These are phyloP conservation scores for Salinomyces thailandicus DNA, from an alignment of 2,329 filamentous ascomycete species.

Conservation along the genomic window DNA sequence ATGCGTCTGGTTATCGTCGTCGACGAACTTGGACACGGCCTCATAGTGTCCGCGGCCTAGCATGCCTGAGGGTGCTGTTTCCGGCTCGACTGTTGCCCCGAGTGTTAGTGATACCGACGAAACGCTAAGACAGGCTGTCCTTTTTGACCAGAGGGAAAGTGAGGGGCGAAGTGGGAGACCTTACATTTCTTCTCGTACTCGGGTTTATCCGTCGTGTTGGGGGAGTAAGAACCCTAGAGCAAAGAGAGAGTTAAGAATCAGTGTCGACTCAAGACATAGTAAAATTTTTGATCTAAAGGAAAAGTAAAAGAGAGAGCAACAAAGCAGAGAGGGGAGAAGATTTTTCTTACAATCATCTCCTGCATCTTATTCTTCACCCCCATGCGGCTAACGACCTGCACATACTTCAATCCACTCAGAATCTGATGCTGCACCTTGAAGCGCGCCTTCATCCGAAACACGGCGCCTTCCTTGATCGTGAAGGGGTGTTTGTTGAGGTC, in stretches of 20 bases:
- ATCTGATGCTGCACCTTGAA: slow-evolving; percentile 98
- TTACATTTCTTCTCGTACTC: slow-evolving; percentile 86
- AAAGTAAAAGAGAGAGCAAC: not conserved
- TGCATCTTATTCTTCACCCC: slow-evolving; percentile 84
- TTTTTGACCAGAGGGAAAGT: no score
- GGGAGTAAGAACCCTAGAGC: slow-evolving; percentile 74
- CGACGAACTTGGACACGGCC: slow-evolving; percentile 79
- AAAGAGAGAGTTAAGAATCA: not conserved
- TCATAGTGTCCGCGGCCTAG: slow-evolving; percentile 83
- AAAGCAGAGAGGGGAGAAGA: slow-evolving; percentile 1
- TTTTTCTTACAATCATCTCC: slow-evolving; percentile 92
- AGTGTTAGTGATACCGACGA: no score
- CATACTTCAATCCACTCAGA: slow-evolving; percentile 86
- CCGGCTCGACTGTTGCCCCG: slow-evolving; percentile 66
- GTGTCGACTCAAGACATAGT: not conserved
- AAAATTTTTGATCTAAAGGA: no score
- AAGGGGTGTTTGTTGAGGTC: slow-evolving; percentile 86
- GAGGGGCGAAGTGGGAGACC: slow-evolving; percentile 26
- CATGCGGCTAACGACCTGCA: slow-evolving; percentile 87
- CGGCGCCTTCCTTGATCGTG: slow-evolving; percentile 90
- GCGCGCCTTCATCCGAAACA: slow-evolving; percentile 85
- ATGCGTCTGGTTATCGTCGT: slow-evolving; percentile 87
- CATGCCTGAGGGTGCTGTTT: slow-evolving; percentile 88
- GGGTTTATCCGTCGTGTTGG: slow-evolving; percentile 79
- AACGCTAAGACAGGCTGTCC: no score